Evolutionary conservation across 2,329 filamentous ascomycete species (phyloP).

Genomic region (Aspergillus uvarum): DNA sequence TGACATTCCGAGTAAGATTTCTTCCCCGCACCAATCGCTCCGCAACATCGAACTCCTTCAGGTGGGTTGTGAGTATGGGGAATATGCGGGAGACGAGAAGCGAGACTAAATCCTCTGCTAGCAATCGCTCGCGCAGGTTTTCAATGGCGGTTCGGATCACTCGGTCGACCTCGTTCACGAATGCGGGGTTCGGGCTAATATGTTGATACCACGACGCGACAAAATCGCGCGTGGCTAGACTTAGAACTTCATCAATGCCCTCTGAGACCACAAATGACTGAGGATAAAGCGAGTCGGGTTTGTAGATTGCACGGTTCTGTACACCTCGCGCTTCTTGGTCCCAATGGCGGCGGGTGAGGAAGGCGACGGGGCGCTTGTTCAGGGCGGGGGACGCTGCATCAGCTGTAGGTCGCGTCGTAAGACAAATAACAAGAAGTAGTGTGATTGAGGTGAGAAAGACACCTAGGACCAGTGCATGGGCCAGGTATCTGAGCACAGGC

Average conservation of each 20-base stretch:
- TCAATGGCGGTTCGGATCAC: constrained; percentile 71
- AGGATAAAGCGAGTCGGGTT: constrained; percentile 68
- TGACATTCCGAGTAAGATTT: constrained; percentile 83
- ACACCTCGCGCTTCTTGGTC: constrained; percentile 66
- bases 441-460: constrained; percentile 54
- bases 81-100: constrained; percentile 77
- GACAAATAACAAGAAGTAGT: constrained; percentile 59
- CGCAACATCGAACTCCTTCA: constrained; percentile 87
- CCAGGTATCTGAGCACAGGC: constrained; percentile 77
- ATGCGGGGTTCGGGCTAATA: constrained; percentile 78
- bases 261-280: constrained; percentile 75
- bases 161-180: constrained; percentile 83
- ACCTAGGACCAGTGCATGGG: constrained; percentile 78
- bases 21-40: constrained; percentile 83
- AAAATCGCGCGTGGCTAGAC: constrained; percentile 77
- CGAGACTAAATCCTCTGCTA: constrained; percentile 78
- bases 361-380: constrained; percentile 52
- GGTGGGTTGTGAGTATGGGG: constrained; percentile 82
- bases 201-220: constrained; percentile 83
- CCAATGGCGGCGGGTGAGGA: constrained; percentile 67
- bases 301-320: constrained; percentile 65
- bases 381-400: constrained; percentile 44
- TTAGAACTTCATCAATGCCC: constrained; percentile 75
- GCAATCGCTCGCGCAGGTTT: constrained; percentile 69
- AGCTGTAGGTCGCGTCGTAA: constrained; percentile 51